phyloP scores from a whole-genome alignment of 768 basidiomycete species.

The Agaricus subrufescens region DNA sequence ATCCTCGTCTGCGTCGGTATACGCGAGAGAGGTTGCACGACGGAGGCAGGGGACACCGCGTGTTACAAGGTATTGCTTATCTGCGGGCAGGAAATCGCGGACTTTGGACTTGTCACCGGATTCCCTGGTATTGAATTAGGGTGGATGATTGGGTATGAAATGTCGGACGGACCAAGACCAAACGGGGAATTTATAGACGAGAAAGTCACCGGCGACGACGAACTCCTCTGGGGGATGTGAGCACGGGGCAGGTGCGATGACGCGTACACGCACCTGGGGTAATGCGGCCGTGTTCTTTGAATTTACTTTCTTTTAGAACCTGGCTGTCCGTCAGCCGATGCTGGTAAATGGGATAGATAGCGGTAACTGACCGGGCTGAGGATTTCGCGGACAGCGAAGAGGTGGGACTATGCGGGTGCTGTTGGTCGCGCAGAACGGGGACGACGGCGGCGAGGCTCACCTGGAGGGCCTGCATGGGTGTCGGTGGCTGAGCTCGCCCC shows the following conservation, averaged over 20 bases:
- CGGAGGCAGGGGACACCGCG: conserved; percentile 96
- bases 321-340: conserved; percentile 36
- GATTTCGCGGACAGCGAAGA: conserved; percentile 92
- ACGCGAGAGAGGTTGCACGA: conserved; percentile 86
- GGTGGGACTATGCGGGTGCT: conserved; percentile 62
- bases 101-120: conserved; percentile 82
- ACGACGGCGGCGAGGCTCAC: conserved; percentile 15
- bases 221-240: conserved; percentile 72
- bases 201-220: conserved; percentile 95
- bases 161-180: conserved; percentile 79
- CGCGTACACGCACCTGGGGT: conserved; percentile 66
- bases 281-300: conserved; percentile 97
- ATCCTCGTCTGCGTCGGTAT: conserved; percentile 95
- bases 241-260: conserved; percentile 5
- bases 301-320: conserved; percentile 97
- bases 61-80: conserved; percentile 96
- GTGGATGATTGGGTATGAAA: not conserved
- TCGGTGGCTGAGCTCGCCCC: conserved; percentile 9
- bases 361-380: conserved; percentile 69
- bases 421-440: not conserved
- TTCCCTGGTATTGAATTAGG: conserved; percentile 56
- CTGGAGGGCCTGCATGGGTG: conserved; percentile 38
- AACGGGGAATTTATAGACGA: conserved; percentile 96
- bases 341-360: conserved; percentile 5
- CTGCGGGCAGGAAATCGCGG: conserved; percentile 88